Evolutionary conservation across 345 rosid genomes (phyloP).

Genomic region (Hibiscus syriacus): DNA sequence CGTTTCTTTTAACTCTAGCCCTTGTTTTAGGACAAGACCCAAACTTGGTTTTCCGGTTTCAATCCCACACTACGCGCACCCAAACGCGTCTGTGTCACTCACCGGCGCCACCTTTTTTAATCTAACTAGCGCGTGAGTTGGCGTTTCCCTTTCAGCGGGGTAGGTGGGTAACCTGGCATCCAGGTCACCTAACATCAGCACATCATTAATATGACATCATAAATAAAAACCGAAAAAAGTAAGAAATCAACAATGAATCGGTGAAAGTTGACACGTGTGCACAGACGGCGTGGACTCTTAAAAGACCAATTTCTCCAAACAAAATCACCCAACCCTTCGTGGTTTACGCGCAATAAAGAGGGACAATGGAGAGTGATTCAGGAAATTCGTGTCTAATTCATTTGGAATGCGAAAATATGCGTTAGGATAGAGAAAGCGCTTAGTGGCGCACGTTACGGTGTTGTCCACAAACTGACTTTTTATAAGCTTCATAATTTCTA

Average conservation of each 20-base stretch:
- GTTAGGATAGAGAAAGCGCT: constrained; percentile 12
- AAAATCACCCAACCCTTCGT: not conserved
- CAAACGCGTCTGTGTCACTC: not conserved
- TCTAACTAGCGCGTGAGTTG: constrained; percentile 35
- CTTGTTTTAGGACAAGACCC: not conserved
- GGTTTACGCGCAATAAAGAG: not conserved
- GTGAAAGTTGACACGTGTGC: constrained; percentile 13
- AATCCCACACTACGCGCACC: not conserved
- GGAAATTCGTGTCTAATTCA: constrained; percentile 2
- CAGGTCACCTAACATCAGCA: constrained; percentile 23
- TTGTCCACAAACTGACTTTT: constrained; percentile 28
- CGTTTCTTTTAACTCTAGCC: not conserved
- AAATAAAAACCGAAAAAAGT: not conserved
- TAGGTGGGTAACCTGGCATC: constrained; percentile 31
- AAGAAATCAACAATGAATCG: not conserved
- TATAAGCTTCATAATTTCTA: constrained; percentile 6
- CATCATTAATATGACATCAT: constrained; percentile 22
- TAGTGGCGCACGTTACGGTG: constrained; percentile 38
- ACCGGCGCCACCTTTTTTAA: not conserved
- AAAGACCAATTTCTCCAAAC: too few relatives aligned
- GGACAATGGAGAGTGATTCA: not conserved
- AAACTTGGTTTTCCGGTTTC: too few relatives aligned
- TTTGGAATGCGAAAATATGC: constrained; percentile 30
- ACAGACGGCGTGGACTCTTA: not conserved
- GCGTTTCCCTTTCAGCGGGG: constrained; percentile 36